Percentiles rank a stretch among this genome's conserved stretches.
phyloP scores from a whole-genome alignment of 352 stramenopile species.

The Phytophthora pluvialis region DNA sequence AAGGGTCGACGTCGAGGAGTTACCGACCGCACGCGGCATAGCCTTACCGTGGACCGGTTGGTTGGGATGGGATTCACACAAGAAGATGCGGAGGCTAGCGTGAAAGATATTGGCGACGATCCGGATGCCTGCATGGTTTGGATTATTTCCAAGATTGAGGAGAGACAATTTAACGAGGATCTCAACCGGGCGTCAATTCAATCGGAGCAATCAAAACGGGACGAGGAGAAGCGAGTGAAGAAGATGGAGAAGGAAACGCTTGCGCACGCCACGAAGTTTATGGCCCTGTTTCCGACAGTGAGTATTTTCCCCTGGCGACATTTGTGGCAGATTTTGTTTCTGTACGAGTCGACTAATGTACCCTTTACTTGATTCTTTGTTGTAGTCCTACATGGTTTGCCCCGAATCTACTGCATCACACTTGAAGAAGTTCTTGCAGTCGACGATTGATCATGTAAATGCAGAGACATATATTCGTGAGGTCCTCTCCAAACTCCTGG shows the following conservation, averaged over 20 bases:
- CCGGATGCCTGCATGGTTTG: constrained; percentile 81
- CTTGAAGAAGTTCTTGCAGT: constrained; percentile 58
- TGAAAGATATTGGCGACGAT: constrained; percentile 60
- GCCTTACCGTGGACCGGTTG: constrained; percentile 63
- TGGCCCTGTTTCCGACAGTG: constrained; percentile 71
- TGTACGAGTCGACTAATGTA: not conserved
- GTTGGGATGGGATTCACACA: constrained; percentile 67
- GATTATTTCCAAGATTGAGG: constrained; percentile 79
- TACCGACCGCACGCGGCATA: constrained; percentile 46
- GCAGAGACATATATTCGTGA: constrained; percentile 54
- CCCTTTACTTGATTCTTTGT: not conserved
- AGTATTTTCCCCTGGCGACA: constrained; percentile 8
- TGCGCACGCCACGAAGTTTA: constrained; percentile 59
- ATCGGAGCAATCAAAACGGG: constrained; percentile 72
- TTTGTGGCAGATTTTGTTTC: not conserved
- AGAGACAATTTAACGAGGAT: constrained; percentile 71
- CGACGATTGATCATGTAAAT: constrained; percentile 53
- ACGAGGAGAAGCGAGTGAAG: constrained; percentile 66
- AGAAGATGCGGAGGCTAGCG: constrained; percentile 70
- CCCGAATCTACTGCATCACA: constrained; percentile 38
- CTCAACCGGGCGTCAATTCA: constrained; percentile 79
- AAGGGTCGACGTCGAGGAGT: constrained; percentile 20
- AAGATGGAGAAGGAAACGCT: constrained; percentile 62
- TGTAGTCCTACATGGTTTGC: constrained; percentile 66
- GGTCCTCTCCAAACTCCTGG: constrained; percentile 66